These are phyloP conservation scores for Solanum pimpinellifolium DNA, from an alignment of 257 asterid genomes.

Conservation along the genomic window DNA sequence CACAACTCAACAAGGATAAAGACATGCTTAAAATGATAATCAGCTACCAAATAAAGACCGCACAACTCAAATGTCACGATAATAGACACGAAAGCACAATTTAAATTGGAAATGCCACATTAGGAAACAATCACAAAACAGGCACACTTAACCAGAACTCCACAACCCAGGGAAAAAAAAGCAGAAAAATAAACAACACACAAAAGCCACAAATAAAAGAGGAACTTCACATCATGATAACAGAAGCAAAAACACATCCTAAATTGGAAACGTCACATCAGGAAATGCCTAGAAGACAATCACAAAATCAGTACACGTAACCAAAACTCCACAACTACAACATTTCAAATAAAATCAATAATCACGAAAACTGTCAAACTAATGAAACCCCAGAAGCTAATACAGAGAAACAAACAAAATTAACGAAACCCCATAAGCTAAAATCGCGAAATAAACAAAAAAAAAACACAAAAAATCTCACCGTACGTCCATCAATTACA, in stretches of 20 bases:
- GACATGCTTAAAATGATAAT: neutral
- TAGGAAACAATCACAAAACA: neutral
- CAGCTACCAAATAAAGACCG: neutral
- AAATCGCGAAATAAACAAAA: neutral
- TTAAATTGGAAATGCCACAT: neutral
- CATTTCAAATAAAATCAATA: neutral
- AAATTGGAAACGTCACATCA: neutral
- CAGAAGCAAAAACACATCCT: neutral
- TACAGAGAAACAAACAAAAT: neutral
- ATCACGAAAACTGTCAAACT: neutral
- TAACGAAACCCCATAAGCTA: neutral
- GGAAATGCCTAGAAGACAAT: neutral
- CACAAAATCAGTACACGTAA: neutral
- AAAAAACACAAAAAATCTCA: neutral
- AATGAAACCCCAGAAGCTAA: neutral
- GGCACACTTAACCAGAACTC: neutral
- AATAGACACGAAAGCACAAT: neutral
- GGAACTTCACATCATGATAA: neutral
- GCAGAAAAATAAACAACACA: neutral
- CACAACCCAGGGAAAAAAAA: neutral
- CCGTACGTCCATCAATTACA: neutral
- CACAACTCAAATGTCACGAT: neutral
- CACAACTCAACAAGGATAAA: neutral
- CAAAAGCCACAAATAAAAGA: neutral
- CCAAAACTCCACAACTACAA: neutral